Evolutionary conservation across 331 rosid species (phyloP).

Genomic region (Rosa hybrid): DNA sequence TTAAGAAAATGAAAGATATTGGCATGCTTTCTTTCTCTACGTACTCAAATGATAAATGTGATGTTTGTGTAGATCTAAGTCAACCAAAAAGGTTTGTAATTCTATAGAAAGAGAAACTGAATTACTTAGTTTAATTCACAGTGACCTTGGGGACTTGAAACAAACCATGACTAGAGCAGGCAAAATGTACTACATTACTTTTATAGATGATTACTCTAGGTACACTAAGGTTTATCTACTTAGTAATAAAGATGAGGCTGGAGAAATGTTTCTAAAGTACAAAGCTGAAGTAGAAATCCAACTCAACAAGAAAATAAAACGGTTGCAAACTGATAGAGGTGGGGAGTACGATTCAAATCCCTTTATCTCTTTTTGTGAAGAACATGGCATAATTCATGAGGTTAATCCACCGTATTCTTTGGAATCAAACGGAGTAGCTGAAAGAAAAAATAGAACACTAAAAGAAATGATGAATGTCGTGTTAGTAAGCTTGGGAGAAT

Average conservation of each 20-base stretch:
- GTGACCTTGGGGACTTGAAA: not conserved
- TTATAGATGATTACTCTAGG: not conserved
- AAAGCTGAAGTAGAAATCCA: not conserved
- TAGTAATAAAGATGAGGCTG: too few species aligned
- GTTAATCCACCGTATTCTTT: not conserved
- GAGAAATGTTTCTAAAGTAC: not conserved
- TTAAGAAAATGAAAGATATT: constrained; percentile 3
- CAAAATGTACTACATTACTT: not conserved
- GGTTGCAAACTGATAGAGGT: not conserved
- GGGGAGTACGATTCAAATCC: not conserved
- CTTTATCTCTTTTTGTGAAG: not conserved
- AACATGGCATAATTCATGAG: not conserved
- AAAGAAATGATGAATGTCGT: not conserved
- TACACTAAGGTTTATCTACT: too few species aligned
- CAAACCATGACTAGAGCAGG: constrained; percentile 8
- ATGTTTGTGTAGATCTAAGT: not conserved
- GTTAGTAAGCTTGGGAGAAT: not conserved
- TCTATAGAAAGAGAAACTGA: not conserved
- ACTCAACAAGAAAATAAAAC: not conserved
- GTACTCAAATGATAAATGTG: not conserved
- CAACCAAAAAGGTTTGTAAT: not conserved
- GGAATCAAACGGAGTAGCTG: not conserved
- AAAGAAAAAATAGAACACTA: not conserved
- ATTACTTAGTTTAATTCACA: not conserved
- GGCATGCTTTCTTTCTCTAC: not conserved